Evolutionary conservation across 75 land plant genomes (phyloP), one percentile per base, ranked within the genome.

Genomic region (Picea sitchensis): DNA sequence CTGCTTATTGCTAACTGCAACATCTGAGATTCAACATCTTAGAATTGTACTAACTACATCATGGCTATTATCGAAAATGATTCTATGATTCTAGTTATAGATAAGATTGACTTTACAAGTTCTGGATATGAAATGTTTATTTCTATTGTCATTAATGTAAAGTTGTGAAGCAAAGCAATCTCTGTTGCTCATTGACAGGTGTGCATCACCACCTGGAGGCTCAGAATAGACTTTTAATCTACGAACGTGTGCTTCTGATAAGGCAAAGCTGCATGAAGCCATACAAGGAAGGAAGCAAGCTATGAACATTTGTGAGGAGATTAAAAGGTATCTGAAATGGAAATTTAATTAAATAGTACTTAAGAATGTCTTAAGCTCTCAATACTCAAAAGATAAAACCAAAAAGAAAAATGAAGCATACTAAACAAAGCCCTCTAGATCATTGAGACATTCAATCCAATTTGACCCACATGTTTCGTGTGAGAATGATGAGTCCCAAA

Each of bases 1-100:
- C 9, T 71, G 23, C 0, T 38, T 3, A 15, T 71, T 44, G 36
- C 51, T 44, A 20, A 44, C 38, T 71, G 73, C 12, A 20, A n/a
- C 73, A 71, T 71, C 73, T 71, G 73, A 71, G 73, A 71, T 71
- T 18, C 73, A 71, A 71, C 6, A n/a, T 41, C 21, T 69, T 69
- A 69, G 73, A n/a, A 41, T 69, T 18, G 73, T 69, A 69, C 51
- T 32, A 68, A 38, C n/a, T 41, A 44, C 3, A 32, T 17, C 21
- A 69, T 20, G 12, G 51, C 47, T 69, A 69, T 2, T 41, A 18
- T 36, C 38, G 73, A 41, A 69, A 69, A 38, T 20, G 41, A 69
- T 38, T 41, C 73, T 6, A 20, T 20, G 41, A 69, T 38, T 41
- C 73, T 6, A 20, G 17, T 69, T 34, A 41, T 47, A 47, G 51